These are phyloP conservation scores for Tricholomella constricta DNA, from an alignment of 768 basidiomycete genomes.

Conservation along the genomic window DNA sequence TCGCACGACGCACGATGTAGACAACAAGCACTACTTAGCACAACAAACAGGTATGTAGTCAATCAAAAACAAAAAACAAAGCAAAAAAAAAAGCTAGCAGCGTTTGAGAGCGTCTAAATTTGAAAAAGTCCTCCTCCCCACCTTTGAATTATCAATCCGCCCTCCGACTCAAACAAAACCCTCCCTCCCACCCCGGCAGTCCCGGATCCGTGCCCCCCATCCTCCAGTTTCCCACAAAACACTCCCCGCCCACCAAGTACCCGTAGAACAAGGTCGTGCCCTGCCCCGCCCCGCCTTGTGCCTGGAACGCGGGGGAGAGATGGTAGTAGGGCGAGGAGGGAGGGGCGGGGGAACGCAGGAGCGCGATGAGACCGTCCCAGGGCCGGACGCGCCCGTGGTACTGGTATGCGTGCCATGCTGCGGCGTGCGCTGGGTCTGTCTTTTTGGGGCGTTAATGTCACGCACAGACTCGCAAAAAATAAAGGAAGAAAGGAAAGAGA, in stretches of 20 bases:
- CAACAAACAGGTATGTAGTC: no score
- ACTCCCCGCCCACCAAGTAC: constrained; percentile 64
- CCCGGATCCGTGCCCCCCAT: constrained; percentile 45
- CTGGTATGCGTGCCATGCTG: constrained; percentile 1
- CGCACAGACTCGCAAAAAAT: no score
- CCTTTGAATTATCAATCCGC: constrained; percentile 25
- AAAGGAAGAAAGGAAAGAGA: no score
- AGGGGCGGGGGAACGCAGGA: background rate
- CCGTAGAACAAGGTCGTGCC: constrained; percentile 61
- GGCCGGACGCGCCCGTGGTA: constrained; percentile 10
- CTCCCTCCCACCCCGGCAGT: constrained; percentile 58
- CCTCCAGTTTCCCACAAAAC: constrained; percentile 75
- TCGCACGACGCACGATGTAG: no score
- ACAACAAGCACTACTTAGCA: no score
- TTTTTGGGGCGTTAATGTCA: background rate
- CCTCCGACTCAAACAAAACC: constrained; percentile 60
- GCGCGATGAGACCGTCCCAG: constrained; percentile 9
- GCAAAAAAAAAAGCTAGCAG: no score
- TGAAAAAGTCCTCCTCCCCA: no score
- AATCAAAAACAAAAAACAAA: no score
- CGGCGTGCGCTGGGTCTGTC: constrained; percentile 8
- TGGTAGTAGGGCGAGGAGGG: no score
- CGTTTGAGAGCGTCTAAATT: no score
- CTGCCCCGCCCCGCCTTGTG: constrained; percentile 19
- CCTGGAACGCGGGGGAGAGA: no score